Base-by-base conservation (phyloP, 2,329 filamentous ascomycete genomes). In the Fusarium newnesense region DNA sequence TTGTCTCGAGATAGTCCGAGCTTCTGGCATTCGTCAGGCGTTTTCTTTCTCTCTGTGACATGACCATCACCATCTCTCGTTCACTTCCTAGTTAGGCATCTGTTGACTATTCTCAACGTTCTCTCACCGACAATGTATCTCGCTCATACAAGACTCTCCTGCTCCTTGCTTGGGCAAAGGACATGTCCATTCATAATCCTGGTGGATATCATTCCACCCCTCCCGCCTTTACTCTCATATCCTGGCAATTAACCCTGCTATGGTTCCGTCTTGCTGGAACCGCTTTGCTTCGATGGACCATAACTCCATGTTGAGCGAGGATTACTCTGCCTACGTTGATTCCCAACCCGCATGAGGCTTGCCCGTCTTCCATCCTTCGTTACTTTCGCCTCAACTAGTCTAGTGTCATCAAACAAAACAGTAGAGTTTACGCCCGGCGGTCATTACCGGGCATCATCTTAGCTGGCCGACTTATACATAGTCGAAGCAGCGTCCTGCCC, bases 341-440 rank as follows among this genome's bases (percentile, higher is more conserved):
- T 75, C 49, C 62, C 62, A 67, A 63, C 70, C 69, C 46, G 58
- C 70, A 70, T 76, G 50, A 63, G 67, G 60, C 69, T 73, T 70
- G 69, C 65, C 69, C 60, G 49, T 74, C 74, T 67, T 60, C 67
- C 65, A 68, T 66, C 60, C 57, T 75, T 79, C 77, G 77, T 79
- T 77, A 79, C 76, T 78, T 79, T 79, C 75, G 49, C 77, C 77
- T 63, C 72, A 78, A 79, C 60, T 60, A 79, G 77, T 47, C 68
- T 79, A 79, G 76, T 77, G 73, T 47, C 69, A 63, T 73, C 64
- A 73, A 70, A 69, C 67, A 74, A 69, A 59, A 66, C 56, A 67
- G 60, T 49, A 69, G 46, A 67, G 49, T 73, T 73, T 67, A 56
- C 52, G 26, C 42, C 54, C 52, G 44, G 30, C 32, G 53, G 26